Conservation (phyloP, 1,284 basidiomycete genomes). For the Pseudozyma sp. region DNA sequence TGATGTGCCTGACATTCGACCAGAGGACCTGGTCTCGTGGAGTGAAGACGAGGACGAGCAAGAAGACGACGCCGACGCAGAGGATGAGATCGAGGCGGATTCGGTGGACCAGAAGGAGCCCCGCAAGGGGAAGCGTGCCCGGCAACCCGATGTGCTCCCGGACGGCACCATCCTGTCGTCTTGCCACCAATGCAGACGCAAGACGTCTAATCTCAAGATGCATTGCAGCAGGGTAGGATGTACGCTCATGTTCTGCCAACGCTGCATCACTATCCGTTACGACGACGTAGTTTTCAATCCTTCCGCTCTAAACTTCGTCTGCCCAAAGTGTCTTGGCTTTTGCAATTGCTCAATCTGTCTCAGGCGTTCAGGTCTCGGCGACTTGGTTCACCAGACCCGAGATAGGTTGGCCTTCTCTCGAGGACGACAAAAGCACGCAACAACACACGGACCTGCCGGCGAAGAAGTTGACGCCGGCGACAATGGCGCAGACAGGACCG, state of each 20-base stretch:
- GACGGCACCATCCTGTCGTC: conserved; percentile 32
- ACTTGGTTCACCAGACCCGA: conserved; percentile 16
- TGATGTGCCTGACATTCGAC: conserved; percentile 38
- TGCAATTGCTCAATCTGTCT: conserved; percentile 55
- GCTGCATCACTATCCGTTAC: conserved; percentile 39
- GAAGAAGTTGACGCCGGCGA: conserved; percentile 10
- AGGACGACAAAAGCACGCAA: conserved; percentile 14
- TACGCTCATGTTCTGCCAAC: conserved; percentile 32
- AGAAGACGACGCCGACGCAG: conserved; percentile 17
- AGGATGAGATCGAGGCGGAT: conserved; percentile 2
- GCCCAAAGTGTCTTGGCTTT: conserved; percentile 45
- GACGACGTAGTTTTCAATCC: conserved; percentile 32
- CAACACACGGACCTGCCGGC: conserved; percentile 2
- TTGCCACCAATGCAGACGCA: conserved; percentile 54
- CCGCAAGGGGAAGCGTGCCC: conserved; percentile 11
- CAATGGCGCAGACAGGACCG: conserved; percentile 5
- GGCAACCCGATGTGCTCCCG: conserved; percentile 18
- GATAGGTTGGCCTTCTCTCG: conserved; percentile 19
- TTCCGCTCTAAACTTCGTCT: conserved; percentile 24
- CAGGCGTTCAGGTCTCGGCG: conserved; percentile 26
- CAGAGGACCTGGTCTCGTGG: conserved; percentile 29
- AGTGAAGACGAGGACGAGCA: conserved; percentile 37
- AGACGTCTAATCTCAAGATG: conserved; percentile 45
- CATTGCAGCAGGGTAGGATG: conserved; percentile 32
- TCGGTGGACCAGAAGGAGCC: conserved; percentile 1